A percentile compares a stretch with the other conserved stretches of the same genome.
phyloP scores from a whole-genome alignment of 305 asterid species.

The Fraxinus baroniana region DNA sequence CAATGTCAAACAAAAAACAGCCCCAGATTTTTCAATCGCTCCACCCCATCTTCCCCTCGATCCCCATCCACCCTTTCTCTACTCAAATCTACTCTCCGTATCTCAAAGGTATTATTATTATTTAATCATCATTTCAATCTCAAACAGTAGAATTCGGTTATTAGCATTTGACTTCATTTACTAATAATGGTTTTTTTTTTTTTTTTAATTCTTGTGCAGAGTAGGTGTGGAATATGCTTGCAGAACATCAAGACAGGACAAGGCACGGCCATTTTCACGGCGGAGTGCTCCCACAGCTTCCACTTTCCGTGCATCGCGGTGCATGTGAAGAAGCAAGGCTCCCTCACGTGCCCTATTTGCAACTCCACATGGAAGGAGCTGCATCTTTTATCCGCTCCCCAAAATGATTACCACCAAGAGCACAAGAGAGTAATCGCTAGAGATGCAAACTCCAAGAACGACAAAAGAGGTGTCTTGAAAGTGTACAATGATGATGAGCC shows the following conservation, averaged over 20 bases:
- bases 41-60: constrained; percentile 86
- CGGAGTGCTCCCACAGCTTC: constrained; percentile 90
- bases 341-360: constrained; percentile 76
- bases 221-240: constrained; percentile 74
- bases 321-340: constrained; percentile 56
- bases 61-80: constrained; percentile 80
- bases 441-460: constrained; percentile 14
- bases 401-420: constrained; percentile 17
- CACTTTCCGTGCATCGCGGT: constrained; percentile 87
- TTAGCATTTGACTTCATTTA: neutral
- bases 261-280: constrained; percentile 92
- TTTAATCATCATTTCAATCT: neutral
- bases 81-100: constrained; percentile 62
- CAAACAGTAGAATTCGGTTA: constrained; percentile 29
- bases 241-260: constrained; percentile 71
- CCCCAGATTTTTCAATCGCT: constrained; percentile 60
- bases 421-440: neutral
- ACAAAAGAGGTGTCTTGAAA: constrained; percentile 41
- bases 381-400: constrained; percentile 46
- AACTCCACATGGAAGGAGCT: constrained; percentile 66
- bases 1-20: constrained; percentile 60
- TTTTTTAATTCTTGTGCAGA: constrained; percentile 39
- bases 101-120: constrained; percentile 46
- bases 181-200: constrained; percentile 18
- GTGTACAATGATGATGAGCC: constrained; percentile 97